Evolutionary conservation across 352 stramenopile species (phyloP).

Genomic region (Globisporangium nunn): DNA sequence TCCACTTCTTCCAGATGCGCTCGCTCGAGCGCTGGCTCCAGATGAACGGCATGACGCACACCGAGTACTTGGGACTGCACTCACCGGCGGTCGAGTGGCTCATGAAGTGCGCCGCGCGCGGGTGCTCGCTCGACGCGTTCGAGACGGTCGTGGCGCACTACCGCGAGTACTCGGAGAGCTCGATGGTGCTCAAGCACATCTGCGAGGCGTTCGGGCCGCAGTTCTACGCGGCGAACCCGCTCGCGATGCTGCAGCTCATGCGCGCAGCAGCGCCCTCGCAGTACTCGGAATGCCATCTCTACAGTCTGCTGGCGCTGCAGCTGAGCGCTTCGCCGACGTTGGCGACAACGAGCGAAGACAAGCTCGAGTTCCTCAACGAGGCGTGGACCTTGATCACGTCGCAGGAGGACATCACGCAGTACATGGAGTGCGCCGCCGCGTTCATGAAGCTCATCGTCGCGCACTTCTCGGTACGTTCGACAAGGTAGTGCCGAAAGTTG

Average conservation of each 20-base stretch:
- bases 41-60: conserved; percentile 41
- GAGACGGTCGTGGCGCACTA: conserved; percentile 74
- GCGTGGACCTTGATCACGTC: conserved; percentile 78
- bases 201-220: conserved; percentile 61
- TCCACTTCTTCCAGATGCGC: conserved; percentile 57
- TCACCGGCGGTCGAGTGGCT: conserved; percentile 87
- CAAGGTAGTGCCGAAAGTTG: too few species aligned
- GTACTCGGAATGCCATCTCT: conserved; percentile 58
- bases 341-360: conserved; percentile 28
- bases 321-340: conserved; percentile 33
- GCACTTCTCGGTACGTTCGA: conserved; percentile 55
- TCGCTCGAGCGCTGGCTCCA: conserved; percentile 48
- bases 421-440: conserved; percentile 76
- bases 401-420: conserved; percentile 62
- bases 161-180: conserved; percentile 72
- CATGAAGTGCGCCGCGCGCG: conserved; percentile 54
- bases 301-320: conserved; percentile 62
- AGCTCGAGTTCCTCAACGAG: conserved; percentile 80
- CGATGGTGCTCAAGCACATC: conserved; percentile 88
- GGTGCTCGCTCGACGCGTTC: conserved; percentile 34
- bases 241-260: conserved; percentile 65
- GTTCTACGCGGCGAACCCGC: conserved; percentile 49
- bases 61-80: conserved; percentile 71
- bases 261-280: conserved; percentile 43
- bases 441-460: conserved; percentile 83